These are phyloP conservation scores for Rhipidocladum racemiflorum DNA, from an alignment of 176 grass and related monocot species.

Conservation along the genomic window DNA sequence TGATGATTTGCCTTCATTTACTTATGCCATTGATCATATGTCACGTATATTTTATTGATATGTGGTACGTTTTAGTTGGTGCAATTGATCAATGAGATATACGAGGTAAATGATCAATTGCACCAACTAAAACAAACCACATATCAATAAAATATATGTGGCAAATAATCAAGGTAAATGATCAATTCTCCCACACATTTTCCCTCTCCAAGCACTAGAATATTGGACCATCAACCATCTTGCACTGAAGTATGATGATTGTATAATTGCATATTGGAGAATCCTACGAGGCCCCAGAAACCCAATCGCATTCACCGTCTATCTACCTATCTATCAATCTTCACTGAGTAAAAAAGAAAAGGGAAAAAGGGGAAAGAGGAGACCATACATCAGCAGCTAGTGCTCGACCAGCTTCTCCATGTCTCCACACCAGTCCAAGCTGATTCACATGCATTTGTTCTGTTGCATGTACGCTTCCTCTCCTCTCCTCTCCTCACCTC, in stretches of 20 bases:
- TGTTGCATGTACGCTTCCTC: constrained; percentile 43
- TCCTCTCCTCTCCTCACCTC: not conserved
- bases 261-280: not conserved
- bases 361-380: not conserved
- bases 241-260: not conserved
- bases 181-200: no score
- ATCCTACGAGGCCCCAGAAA: constrained; percentile 22
- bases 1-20: no score
- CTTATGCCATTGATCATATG: no score
- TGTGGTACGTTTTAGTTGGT: no score
- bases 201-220: not conserved
- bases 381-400: constrained; percentile 34
- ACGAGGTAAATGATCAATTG: no score
- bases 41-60: no score
- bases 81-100: no score
- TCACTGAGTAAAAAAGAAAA: not conserved
- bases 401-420: constrained; percentile 39
- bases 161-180: no score
- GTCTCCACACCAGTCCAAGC: constrained; percentile 55
- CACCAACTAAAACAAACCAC: no score
- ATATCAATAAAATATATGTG: no score
- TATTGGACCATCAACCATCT: not conserved
- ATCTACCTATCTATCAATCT: not conserved
- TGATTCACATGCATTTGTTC: constrained; percentile 63
- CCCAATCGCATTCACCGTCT: constrained; percentile 16